Conservation (phyloP, 441 rosid genomes). For the Hura crepitans region DNA sequence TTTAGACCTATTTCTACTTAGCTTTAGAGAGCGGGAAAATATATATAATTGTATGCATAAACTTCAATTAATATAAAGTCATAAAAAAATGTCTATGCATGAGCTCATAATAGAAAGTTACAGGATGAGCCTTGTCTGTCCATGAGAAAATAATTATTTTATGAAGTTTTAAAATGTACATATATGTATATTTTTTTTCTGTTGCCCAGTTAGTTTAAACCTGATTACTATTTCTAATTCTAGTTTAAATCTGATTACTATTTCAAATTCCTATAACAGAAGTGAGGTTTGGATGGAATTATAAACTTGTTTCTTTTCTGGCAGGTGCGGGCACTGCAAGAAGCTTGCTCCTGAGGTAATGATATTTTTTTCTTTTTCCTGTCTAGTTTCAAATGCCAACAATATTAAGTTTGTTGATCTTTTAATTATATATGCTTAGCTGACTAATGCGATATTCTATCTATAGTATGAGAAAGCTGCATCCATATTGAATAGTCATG, state of each 20-base stretch:
- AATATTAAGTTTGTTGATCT: background rate
- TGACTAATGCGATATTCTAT: conserved; percentile 11
- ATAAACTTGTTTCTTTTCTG: background rate
- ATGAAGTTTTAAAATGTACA: background rate
- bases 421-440: background rate
- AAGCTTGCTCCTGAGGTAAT: conserved; percentile 93
- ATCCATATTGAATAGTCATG: conserved; percentile 56
- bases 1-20: background rate
- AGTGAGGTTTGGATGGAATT: background rate
- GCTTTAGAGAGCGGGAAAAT: background rate
- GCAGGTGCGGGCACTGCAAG: conserved; percentile 97
- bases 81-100: background rate
- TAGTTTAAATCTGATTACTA: background rate
- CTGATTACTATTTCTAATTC: background rate
- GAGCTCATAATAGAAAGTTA: background rate
- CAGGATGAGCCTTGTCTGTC: too few relatives aligned
- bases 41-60: too few relatives aligned
- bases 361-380: too few relatives aligned
- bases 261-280: background rate
- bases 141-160: background rate
- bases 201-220: too few relatives aligned
- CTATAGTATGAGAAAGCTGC: conserved; percentile 92
- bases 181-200: too few relatives aligned
- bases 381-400: too few relatives aligned
- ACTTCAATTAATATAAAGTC: too few relatives aligned